Conservation (phyloP, 2,329 filamentous ascomycete species). For the Dothiorella sarmentorum region DNA sequence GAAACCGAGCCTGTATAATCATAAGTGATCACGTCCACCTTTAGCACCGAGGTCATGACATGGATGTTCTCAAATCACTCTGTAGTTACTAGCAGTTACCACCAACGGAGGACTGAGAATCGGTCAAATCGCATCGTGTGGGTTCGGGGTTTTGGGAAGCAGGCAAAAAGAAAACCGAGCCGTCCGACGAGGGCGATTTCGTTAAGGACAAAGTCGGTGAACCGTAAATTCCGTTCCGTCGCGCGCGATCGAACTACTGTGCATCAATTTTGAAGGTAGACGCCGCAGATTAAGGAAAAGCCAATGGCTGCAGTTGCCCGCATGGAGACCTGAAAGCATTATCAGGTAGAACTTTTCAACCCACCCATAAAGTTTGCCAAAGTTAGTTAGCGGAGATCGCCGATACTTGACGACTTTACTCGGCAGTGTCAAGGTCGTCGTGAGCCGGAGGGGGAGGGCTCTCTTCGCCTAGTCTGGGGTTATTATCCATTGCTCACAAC, state of each 20-base stretch:
- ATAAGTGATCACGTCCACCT: conserved; percentile 7
- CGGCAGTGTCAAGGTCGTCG: conserved; percentile 86
- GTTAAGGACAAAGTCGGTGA: conserved; percentile 12
- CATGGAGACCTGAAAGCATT: conserved; percentile 2
- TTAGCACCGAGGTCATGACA: conserved; percentile 8
- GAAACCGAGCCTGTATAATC: conserved; percentile 10
- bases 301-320: conserved; percentile 13
- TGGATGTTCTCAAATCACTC: conserved; percentile 7
- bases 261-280: conserved; percentile 15
- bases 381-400: conserved; percentile 11
- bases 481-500: conserved; percentile 32
- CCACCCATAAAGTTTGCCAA: conserved; percentile 5
- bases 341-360: conserved; percentile 15
- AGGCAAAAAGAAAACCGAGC: conserved; percentile 11
- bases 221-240: conserved; percentile 18
- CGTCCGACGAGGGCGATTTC: conserved; percentile 14
- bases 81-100: conserved; percentile 16
- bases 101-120: conserved; percentile 2
- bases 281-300: conserved; percentile 15
- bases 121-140: conserved; percentile 11
- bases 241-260: conserved; percentile 15
- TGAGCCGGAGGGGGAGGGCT: conserved; percentile 70
- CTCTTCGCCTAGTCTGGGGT: conserved; percentile 5
- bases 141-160: background rate
- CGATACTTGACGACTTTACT: background rate